Base-by-base conservation (phyloP, 2,329 filamentous ascomycete genomes). In the Thielaviopsis populi region DNA sequence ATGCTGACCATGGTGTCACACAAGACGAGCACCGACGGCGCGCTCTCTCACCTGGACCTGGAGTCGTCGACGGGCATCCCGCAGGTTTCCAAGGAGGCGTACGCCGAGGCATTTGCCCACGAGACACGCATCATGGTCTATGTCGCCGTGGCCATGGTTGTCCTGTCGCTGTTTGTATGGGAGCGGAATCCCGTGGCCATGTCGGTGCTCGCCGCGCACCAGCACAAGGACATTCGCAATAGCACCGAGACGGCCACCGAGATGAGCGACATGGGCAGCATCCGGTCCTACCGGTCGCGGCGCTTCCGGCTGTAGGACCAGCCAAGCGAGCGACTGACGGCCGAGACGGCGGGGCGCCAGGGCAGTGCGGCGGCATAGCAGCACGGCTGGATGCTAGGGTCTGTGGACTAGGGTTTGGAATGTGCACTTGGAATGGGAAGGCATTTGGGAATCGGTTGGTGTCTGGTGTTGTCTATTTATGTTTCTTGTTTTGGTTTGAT, bases 1-100 rank as follows among this genome's bases (percentile, higher is more conserved):
- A 70, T 79, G 27, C 83, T 82, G 67, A 83, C 80, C n/a, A 77
- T 83, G 15, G 75, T 85, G 11, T 80, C 83, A 70, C 82, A 82
- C 69, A 68, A 71, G 40, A 74, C 75, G 62, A 73, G 77, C 50
- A 73, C 76, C 54, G 67, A 68, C 33, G 70, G 74, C 42, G 71
- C 81, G 11, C 69, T 71, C 13, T 71, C 37, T 69, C 80, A 63
- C 73, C 73, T 11, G 62, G 70, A 2, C 66, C 66, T 76, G 75
- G 27, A 78, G 75, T 30, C 78, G 77, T 0, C 71, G 76, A 0
- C 73, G 74, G 24, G 70, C 73, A 24, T 69, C 75, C 10, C 69
- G 71, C 30, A 70, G 17, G 1, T 66, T 71, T 8, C 72, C 79
- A 27, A 74, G 73, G 68, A 71, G 15, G 74, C 77, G 7, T 80